A percentile compares a stretch with the other conserved stretches of the same genome.
Conservation (phyloP, 1,139 yeast genomes). For the Entelexis paramagnoliae region DNA sequence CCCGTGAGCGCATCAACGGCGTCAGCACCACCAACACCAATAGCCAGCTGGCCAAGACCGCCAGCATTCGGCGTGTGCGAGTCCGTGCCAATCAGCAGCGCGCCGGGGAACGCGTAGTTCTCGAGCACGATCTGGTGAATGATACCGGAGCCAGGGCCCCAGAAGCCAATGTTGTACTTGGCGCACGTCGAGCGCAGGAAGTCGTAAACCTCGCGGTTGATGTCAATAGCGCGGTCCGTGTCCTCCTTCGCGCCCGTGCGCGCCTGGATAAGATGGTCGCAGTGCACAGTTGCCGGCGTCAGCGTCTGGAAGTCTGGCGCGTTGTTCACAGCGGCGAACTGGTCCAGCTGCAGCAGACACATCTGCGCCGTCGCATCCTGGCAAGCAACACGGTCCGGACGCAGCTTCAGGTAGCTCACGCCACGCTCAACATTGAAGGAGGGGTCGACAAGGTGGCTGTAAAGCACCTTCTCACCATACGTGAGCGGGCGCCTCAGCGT, state of each 20-base stretch:
- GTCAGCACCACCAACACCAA: conserved; percentile 97
- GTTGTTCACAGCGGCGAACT: conserved; percentile 76
- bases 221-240: conserved; percentile 82
- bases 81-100: conserved; percentile 94
- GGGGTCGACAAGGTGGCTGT: conserved; percentile 94
- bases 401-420: conserved; percentile 86
- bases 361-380: conserved; percentile 99
- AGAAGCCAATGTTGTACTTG: conserved; percentile 86
- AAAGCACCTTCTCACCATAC: conserved; percentile 91
- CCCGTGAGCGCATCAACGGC: conserved; percentile 96
- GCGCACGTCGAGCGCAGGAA: conserved; percentile 90
- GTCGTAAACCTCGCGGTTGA: conserved; percentile 95
- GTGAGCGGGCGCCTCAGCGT: conserved; percentile 91
- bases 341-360: conserved; percentile 97
- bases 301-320: conserved; percentile 19
- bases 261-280: conserved; percentile 98
- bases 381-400: conserved; percentile 99
- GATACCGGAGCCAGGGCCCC: conserved; percentile 99
- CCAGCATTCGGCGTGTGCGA: conserved; percentile 98
- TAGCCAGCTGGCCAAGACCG: conserved; percentile 92
- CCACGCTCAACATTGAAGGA: conserved; percentile 95
- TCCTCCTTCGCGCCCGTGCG: conserved; percentile 90
- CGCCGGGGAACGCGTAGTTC: conserved; percentile 92
- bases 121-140: conserved; percentile 95
- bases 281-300: conserved; percentile 95